Percentiles rank a stretch among this genome's conserved stretches.
Evolutionary conservation across 2,329 filamentous ascomycete species (phyloP).

Genomic region (Phaeosphaeriaceae sp.): DNA sequence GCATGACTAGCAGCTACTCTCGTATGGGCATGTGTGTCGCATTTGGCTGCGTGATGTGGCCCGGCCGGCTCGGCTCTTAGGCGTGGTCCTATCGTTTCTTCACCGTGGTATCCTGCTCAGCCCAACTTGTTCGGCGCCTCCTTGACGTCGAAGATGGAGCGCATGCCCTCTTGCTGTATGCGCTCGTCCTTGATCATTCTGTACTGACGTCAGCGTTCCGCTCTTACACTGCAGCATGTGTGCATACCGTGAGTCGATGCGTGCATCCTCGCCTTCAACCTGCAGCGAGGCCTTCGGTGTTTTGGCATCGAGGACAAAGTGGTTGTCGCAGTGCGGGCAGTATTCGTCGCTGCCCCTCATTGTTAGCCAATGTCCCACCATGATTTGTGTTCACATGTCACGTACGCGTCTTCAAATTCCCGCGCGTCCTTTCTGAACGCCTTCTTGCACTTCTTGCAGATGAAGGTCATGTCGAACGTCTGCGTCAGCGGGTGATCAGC

Average conservation of each 20-base stretch:
- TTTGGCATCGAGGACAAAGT: slow-evolving; percentile 90
- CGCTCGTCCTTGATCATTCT: slow-evolving; percentile 93
- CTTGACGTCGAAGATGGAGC: slow-evolving; percentile 78
- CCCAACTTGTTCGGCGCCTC: slow-evolving; percentile 78
- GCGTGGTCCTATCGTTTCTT: neutral
- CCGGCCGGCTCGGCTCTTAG: slow-evolving; percentile 9
- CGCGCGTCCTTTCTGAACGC: slow-evolving; percentile 92
- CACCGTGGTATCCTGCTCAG: slow-evolving; percentile 52
- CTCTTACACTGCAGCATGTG: no score
- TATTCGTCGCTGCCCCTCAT: slow-evolving; percentile 77
- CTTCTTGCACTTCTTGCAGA: slow-evolving; percentile 99
- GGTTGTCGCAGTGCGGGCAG: slow-evolving; percentile 98
- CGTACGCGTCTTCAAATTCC: slow-evolving; percentile 81
- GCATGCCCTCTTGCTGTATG: slow-evolving; percentile 64
- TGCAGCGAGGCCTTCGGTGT: slow-evolving; percentile 83
- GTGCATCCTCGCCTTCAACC: slow-evolving; percentile 88
- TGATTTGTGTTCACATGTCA: neutral
- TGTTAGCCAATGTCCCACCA: slow-evolving; percentile 12
- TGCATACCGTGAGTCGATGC: slow-evolving; percentile 73
- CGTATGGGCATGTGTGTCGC: neutral
- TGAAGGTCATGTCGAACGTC: slow-evolving; percentile 87
- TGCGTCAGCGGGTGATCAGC: slow-evolving; percentile 80
- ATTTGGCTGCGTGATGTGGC: slow-evolving; percentile 10
- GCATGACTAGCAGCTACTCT: slow-evolving; percentile 31
- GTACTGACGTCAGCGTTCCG: slow-evolving; percentile 10